Percentiles rank a stretch among this genome's conserved stretches.
Evolutionary conservation across 2,329 filamentous ascomycete species (phyloP).

Genomic region (Neofusicoccum cordaticola): DNA sequence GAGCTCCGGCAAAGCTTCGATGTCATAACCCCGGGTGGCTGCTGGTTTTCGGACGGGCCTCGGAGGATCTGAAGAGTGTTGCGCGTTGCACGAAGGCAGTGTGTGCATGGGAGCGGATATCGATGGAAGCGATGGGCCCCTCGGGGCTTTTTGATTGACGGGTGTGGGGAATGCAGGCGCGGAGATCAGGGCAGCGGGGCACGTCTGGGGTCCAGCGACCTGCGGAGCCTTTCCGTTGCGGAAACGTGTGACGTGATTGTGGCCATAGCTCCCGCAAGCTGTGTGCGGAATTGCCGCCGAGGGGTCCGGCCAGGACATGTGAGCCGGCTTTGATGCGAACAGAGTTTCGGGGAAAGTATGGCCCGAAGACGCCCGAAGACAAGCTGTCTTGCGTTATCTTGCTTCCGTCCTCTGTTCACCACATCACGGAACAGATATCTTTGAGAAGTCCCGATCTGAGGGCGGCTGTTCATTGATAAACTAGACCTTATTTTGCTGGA

Average conservation of each 20-base stretch:
- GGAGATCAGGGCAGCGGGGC: neutral
- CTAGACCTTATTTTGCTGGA: too few relatives aligned
- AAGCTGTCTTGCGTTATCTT: too few relatives aligned
- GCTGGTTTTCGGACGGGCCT: neutral
- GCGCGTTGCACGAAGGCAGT: neutral
- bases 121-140: neutral
- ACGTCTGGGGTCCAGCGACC: neutral
- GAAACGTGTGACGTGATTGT: conserved; percentile 3
- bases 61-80: neutral
- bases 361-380: too few relatives aligned
- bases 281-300: neutral
- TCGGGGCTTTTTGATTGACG: conserved; percentile 7
- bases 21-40: neutral
- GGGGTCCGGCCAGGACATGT: too few relatives aligned
- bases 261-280: conserved; percentile 9
- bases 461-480: too few relatives aligned
- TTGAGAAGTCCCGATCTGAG: too few relatives aligned
- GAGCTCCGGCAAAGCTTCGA: neutral
- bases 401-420: too few relatives aligned
- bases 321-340: too few relatives aligned
- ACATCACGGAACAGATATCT: too few relatives aligned
- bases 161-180: neutral
- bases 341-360: neutral
- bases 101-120: neutral
- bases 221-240: conserved; percentile 1